These are phyloP conservation scores for Pichia sp. DNA, from an alignment of 1,139 yeast species.

Conservation along the genomic window DNA sequence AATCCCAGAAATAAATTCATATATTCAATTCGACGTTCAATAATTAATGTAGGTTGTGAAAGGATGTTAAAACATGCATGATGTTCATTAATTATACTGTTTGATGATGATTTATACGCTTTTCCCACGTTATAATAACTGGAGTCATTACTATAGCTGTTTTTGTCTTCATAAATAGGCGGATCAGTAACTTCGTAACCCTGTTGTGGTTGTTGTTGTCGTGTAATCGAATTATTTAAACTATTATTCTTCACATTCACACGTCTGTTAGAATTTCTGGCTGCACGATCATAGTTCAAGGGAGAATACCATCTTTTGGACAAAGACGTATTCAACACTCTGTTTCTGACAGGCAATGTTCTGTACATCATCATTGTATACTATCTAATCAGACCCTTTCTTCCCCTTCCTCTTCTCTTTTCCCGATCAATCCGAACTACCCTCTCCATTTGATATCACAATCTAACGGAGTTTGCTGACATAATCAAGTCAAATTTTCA, in stretches of 20 bases:
- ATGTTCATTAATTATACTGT: constrained; percentile 7
- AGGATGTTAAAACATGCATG: constrained; percentile 38
- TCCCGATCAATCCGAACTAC: no score
- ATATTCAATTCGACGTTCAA: constrained; percentile 82
- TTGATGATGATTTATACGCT: not conserved
- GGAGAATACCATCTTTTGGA: constrained; percentile 16
- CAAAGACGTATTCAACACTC: not conserved
- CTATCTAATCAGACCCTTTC: no score
- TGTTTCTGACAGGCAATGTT: not conserved
- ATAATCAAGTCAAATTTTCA: no score
- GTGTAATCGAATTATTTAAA: not conserved
- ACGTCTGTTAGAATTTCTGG: no score
- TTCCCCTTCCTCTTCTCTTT: no score
- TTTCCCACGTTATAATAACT: not conserved
- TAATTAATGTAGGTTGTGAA: constrained; percentile 70
- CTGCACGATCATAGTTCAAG: constrained; percentile 13
- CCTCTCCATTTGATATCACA: no score
- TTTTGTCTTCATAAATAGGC: no score
- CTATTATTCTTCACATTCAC: not conserved
- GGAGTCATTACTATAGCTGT: not conserved
- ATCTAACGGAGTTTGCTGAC: no score
- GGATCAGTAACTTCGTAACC: no score
- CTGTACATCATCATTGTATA: no score
- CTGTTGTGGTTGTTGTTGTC: not conserved
- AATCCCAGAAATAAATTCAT: constrained; percentile 83